Evolutionary conservation across 2,329 filamentous ascomycete genomes (phyloP).

Genomic region (Colletotrichum cordylinicola): DNA sequence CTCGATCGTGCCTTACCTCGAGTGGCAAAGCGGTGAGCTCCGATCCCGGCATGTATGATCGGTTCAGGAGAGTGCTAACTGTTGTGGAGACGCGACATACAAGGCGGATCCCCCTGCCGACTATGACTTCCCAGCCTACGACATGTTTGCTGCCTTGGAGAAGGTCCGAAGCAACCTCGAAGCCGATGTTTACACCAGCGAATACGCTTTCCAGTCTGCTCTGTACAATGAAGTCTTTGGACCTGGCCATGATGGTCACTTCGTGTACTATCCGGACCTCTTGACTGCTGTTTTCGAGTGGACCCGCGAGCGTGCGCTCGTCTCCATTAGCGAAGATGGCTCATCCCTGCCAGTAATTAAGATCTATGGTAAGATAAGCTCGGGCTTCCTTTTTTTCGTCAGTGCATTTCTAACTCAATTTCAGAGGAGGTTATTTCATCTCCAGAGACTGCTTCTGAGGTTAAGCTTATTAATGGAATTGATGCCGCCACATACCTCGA

Average conservation of each 20-base stretch:
- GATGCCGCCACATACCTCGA: slow-evolving; percentile 27
- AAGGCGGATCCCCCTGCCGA: slow-evolving; percentile 55
- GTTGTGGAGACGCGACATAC: slow-evolving; percentile 40
- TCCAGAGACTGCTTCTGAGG: slow-evolving; percentile 26
- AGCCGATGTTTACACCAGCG: slow-evolving; percentile 39
- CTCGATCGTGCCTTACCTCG: slow-evolving; percentile 43
- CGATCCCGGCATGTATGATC: not conserved
- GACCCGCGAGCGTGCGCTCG: slow-evolving; percentile 42
- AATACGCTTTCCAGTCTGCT: slow-evolving; percentile 46
- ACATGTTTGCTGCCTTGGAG: slow-evolving; percentile 40
- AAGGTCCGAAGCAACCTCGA: slow-evolving; percentile 35
- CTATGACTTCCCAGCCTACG: slow-evolving; percentile 51
- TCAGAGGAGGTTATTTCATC: slow-evolving; percentile 34
- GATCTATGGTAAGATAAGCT: slow-evolving; percentile 37
- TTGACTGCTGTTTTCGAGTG: slow-evolving; percentile 42
- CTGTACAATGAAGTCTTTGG: slow-evolving; percentile 42
- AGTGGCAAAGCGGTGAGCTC: slow-evolving; percentile 43
- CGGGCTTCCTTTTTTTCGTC: not conserved
- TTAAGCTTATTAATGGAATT: slow-evolving; percentile 33
- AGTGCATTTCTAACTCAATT: not conserved
- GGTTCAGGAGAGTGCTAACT: not conserved
- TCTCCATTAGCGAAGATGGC: slow-evolving; percentile 41
- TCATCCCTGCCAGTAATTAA: slow-evolving; percentile 50
- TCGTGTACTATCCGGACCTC: slow-evolving; percentile 45
- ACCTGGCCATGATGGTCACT: slow-evolving; percentile 46